Evolutionary conservation across 495 filamentous ascomycete species (phyloP).

Genomic region (Penicillium parvum): DNA sequence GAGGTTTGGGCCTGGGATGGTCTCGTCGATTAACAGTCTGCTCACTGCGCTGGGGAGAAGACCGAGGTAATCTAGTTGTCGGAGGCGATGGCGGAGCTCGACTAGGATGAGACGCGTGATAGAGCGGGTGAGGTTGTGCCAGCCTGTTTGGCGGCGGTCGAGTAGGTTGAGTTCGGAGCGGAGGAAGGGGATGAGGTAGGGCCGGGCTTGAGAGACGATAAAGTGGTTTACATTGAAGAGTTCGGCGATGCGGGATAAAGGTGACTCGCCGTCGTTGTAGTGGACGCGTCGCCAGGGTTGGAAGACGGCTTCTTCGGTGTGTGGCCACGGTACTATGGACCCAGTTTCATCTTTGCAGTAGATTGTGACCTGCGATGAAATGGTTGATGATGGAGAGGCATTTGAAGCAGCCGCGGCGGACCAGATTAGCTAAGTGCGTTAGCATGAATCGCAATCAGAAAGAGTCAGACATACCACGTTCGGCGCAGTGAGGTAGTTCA

Average conservation of each 20-base stretch:
- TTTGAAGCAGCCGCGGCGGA: slow-evolving; percentile 92
- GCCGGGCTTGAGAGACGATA: slow-evolving; percentile 93
- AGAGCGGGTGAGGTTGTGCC: slow-evolving; percentile 55
- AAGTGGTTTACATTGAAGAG: slow-evolving; percentile 98
- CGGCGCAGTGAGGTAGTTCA: slow-evolving; percentile 92
- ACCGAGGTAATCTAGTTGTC: slow-evolving; percentile 74
- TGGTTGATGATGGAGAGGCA: slow-evolving; percentile 57
- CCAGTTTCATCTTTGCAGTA: slow-evolving; percentile 81
- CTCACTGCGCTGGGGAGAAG: slow-evolving; percentile 65
- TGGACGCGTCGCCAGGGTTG: slow-evolving; percentile 62
- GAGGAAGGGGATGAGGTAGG: slow-evolving; percentile 87
- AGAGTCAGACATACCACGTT: slow-evolving; percentile 67
- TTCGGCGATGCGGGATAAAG: slow-evolving; percentile 77
- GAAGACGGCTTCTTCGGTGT: slow-evolving; percentile 62
- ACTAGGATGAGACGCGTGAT: slow-evolving; percentile 63
- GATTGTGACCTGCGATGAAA: slow-evolving; percentile 65
- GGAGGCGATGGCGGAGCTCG: slow-evolving; percentile 77
- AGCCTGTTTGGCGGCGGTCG: slow-evolving; percentile 55
- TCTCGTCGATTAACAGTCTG: slow-evolving; percentile 82
- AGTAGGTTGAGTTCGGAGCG: slow-evolving; percentile 76
- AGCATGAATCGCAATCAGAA: neutral
- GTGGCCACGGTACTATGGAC: slow-evolving; percentile 73
- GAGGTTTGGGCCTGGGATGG: slow-evolving; percentile 72
- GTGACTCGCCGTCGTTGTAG: slow-evolving; percentile 73
- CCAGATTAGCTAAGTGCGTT: slow-evolving; percentile 66